Base-by-base conservation (phyloP, 805 yeast genomes). In the Starmerella sp. region DNA sequence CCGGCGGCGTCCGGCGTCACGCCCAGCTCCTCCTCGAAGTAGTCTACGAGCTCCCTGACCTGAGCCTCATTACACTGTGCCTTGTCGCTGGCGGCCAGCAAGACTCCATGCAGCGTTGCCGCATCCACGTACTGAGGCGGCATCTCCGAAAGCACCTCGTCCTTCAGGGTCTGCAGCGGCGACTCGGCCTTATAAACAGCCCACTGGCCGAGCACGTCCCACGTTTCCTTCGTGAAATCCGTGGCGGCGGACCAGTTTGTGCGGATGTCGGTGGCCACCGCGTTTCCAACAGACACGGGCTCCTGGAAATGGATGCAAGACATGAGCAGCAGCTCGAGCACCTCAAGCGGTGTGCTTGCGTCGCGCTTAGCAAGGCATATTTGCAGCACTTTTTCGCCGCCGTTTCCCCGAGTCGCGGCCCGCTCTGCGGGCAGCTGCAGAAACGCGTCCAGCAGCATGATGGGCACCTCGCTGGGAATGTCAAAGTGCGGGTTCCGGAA, bases 1-100 rank as follows among this genome's bases (percentile, higher is more conserved):
- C 74, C 66, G 14, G 68, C 66, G 0, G 74, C 71, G 56, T 75
- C 72, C 10, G 70, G 62, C 5, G 64, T 64, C 1, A 75, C 57
- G 4, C 61, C 68, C 48, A 63, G 64, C n/a, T 63, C 63, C 3
- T 60, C 50, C n/a, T 66, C 65, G 62, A 73, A 76, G 35, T 56
- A 57, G 11, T 59, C 63, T 3, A 64, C 62, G n/a, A 69, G 48
- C 10, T 49, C 60, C 8, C 50, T 30, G 39, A 65, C 53, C 48
- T 61, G 62, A 22, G 57, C 46, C 42, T 62, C 64, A 39, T 59
- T 56, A 28, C 67, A 54, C 44, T 64, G 61, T 3, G 66, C 67
- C 37, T 61, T 53, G 10, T 57, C 62, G 32, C 62, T 60, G 2
- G 69, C 68, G 0, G 60, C 64, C 22, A 57, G 41, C 36, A 69